Conservation (phyloP, 192 early-diverging fungal genomes). For the Backusella luteola region DNA sequence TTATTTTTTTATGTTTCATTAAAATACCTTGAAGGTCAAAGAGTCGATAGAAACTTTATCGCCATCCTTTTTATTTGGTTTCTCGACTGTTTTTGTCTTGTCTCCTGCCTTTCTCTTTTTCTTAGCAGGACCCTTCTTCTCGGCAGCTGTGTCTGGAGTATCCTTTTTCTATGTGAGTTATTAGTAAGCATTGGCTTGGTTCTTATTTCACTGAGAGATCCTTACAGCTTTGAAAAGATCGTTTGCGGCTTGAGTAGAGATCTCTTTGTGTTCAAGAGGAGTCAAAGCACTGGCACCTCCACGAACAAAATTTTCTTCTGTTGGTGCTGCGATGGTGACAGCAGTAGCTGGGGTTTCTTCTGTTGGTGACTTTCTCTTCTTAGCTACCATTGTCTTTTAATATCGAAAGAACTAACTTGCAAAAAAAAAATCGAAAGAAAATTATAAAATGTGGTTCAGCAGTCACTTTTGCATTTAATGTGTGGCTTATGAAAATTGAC, state of each 20-base stretch:
- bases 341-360: slow-evolving; percentile 16
- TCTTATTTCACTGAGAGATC: not conserved
- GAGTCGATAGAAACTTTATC: slow-evolving; percentile 37
- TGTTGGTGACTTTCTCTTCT: slow-evolving; percentile 19
- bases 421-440: slow-evolving; percentile 7
- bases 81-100: slow-evolving; percentile 38
- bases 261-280: slow-evolving; percentile 80
- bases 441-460: not conserved
- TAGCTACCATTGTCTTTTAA: slow-evolving; percentile 11
- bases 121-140: slow-evolving; percentile 43
- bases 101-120: slow-evolving; percentile 57
- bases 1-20: not conserved
- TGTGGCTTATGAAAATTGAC: not conserved
- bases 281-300: slow-evolving; percentile 80
- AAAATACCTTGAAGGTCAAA: slow-evolving; percentile 57
- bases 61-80: slow-evolving; percentile 30
- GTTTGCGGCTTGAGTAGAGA: slow-evolving; percentile 69
- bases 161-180: not conserved
- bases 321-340: slow-evolving; percentile 30
- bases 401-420: slow-evolving; percentile 6
- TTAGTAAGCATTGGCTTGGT: not conserved
- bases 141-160: slow-evolving; percentile 26
- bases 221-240: slow-evolving; percentile 57
- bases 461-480: not conserved
- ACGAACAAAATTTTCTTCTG: slow-evolving; percentile 78